Evolutionary conservation across 768 basidiomycete species (phyloP), one percentile per base, ranked within the genome.

Genomic region (Termitomyces sp.): DNA sequence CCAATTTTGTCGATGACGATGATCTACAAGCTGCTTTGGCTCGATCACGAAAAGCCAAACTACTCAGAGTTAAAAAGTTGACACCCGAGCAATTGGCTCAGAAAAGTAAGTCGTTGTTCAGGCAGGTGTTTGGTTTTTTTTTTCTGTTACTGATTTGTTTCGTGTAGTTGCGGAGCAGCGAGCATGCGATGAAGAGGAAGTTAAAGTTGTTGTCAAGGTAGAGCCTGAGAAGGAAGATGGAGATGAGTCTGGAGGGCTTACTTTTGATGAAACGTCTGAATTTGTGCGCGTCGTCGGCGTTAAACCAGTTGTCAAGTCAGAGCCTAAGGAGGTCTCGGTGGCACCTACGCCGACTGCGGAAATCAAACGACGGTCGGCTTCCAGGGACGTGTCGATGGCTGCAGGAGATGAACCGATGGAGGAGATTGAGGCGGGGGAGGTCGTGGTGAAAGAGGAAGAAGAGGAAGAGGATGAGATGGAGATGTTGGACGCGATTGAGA

Each of bases 1-100:
- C 81, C 66, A 96, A 96, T 74, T 93, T 97, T 72, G 89, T 98
- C 63, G 97, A 98, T 74, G 97, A 99, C 72, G 97, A 99, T 72
- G 97, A 99, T 67, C 83, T 99, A 45, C 95, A 98, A 78, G 91
- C 91, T 44, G 93, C 91, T 30, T 79, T 98, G 59, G 88, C 96
- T 37, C 85, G 92, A 11, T 86, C 92, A 59, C 82, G 97, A 58
- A 84, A 89, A 66, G 88, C 89, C 51, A 92, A 91, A 65, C 77
- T 93, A 4, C 85, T 83, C 67, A 93, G 90, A 69, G 64, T 80
- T 22, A 88, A 91, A 69, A 93, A 90, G 66, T 55, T 88, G 15
- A 81, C 87, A 4, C 88, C 93, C 0, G 94, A 97, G 67, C 87
- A 96, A 65, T 75, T 95, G 24, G 93, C 91, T 2, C 77, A 78